A percentile compares a stretch with the other conserved stretches of the same genome.
These are phyloP conservation scores for Sambucus nigra DNA, from an alignment of 129 eudicot genomes.

Conservation along the genomic window DNA sequence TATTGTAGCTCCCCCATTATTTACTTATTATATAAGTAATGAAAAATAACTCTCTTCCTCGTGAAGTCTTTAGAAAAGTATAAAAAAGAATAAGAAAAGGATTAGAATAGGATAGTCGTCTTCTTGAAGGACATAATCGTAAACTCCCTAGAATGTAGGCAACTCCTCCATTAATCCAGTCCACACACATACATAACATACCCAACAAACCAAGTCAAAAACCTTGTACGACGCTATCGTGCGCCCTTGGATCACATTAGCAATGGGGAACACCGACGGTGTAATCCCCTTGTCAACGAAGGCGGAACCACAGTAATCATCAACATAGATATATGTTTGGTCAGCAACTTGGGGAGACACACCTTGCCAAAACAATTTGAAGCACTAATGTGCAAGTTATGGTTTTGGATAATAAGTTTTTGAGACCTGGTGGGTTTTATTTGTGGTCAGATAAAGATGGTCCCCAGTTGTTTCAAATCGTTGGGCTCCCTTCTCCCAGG, in stretches of 20 bases:
- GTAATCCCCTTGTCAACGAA: constrained; percentile 14
- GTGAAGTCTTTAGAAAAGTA: no score
- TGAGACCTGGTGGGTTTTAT: constrained; percentile 92
- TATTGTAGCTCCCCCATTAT: no score
- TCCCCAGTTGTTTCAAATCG: constrained; percentile 68
- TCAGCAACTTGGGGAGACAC: no score
- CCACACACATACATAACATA: no score
- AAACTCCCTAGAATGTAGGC: not conserved
- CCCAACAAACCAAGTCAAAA: no score
- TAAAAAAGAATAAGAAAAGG: no score
- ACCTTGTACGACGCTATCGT: not conserved
- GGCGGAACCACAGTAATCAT: constrained; percentile 48
- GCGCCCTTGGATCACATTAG: not conserved
- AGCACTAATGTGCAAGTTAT: constrained; percentile 83
- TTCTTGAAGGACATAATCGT: not conserved
- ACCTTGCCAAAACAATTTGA: no score
- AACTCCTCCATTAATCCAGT: no score
- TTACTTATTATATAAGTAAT: no score
- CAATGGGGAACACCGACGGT: constrained; percentile 36
- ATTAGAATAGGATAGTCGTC: no score
- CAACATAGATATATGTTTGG: constrained; percentile 83
- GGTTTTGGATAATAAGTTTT: constrained; percentile 85
- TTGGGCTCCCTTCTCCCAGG: constrained; percentile 61
- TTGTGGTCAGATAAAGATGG: constrained; percentile 95
- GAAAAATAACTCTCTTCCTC: no score